Percentiles rank a stretch among this genome's conserved stretches.
phyloP scores from a whole-genome alignment of 208 protist species.

The Strigomonas culicis region DNA sequence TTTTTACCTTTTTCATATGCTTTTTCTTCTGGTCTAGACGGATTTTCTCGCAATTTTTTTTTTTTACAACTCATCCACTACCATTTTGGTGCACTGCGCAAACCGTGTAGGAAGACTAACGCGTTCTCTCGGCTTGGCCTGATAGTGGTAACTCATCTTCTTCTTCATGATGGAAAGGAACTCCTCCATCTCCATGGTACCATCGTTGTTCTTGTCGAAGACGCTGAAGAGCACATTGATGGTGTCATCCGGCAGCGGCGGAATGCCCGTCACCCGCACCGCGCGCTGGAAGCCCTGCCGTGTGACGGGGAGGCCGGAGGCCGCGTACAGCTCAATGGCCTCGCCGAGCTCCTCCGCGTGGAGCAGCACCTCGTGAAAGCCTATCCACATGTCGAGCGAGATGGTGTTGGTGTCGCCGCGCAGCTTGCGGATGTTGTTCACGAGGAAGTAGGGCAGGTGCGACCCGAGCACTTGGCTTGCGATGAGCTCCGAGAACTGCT shows the following conservation, averaged over 20 bases:
- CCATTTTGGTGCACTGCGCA: conserved; percentile 38
- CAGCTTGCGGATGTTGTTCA: conserved; percentile 75
- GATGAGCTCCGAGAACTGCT: conserved; percentile 75
- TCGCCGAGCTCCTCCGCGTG: conserved; percentile 41
- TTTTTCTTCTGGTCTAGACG: neutral
- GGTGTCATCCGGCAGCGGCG: conserved; percentile 25
- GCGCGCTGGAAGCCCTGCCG: conserved; percentile 56
- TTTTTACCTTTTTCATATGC: neutral
- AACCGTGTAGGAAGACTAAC: conserved; percentile 52
- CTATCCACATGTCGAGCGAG: conserved; percentile 66
- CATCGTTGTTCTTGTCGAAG: conserved; percentile 85
- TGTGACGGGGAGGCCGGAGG: conserved; percentile 52
- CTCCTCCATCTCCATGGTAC: conserved; percentile 80
- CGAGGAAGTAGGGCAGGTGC: conserved; percentile 82
- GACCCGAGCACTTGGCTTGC: conserved; percentile 75
- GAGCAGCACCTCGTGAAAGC: conserved; percentile 71
- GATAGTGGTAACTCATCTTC: conserved; percentile 73
- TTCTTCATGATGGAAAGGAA: conserved; percentile 77
- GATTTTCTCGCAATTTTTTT: neutral
- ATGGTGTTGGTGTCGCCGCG: conserved; percentile 32
- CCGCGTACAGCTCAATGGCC: conserved; percentile 63
- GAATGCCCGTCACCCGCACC: conserved; percentile 44
- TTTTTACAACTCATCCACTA: neutral
- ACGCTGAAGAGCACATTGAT: conserved; percentile 67
- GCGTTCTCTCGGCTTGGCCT: conserved; percentile 20